phyloP scores from a whole-genome alignment of 2,329 filamentous ascomycete species.

The Periconia macrospinosa region DNA sequence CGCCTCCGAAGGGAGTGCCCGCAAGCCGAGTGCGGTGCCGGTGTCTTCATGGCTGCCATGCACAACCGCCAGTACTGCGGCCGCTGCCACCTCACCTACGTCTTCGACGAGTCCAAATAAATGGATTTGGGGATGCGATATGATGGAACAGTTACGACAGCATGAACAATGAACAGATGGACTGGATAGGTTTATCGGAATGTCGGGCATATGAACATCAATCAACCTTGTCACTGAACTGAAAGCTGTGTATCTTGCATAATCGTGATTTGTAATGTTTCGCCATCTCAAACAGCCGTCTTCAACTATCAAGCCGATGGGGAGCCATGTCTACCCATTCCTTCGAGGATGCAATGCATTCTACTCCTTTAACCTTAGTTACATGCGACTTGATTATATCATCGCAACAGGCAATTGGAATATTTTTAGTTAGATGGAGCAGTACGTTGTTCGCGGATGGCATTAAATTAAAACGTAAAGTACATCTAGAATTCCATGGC shows the following conservation, averaged over 20 bases:
- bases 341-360: too few relatives aligned
- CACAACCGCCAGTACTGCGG: conserved; percentile 98
- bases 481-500: conserved; percentile 56
- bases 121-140: conserved; percentile 18
- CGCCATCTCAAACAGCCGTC: not conserved
- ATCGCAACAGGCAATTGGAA: too few relatives aligned
- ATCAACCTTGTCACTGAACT: conserved; percentile 21
- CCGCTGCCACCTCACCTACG: conserved; percentile 71
- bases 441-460: too few relatives aligned
- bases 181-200: conserved; percentile 23
- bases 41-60: conserved; percentile 99
- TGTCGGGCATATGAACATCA: conserved; percentile 30
- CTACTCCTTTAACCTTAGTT: too few relatives aligned
- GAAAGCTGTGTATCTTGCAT: not conserved
- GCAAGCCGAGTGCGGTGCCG: conserved; percentile 81
- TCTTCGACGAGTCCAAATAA: conserved; percentile 68
- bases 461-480: not conserved
- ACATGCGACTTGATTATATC: too few relatives aligned
- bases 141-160: conserved; percentile 27
- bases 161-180: conserved; percentile 25
- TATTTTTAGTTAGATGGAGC: too few relatives aligned
- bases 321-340: too few relatives aligned
- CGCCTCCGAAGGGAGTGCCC: conserved; percentile 98
- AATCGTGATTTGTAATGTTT: not conserved
- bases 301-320: not conserved